Evolutionary conservation across 2,329 filamentous ascomycete genomes (phyloP).

Genomic region (Sordariomycetes sp.): DNA sequence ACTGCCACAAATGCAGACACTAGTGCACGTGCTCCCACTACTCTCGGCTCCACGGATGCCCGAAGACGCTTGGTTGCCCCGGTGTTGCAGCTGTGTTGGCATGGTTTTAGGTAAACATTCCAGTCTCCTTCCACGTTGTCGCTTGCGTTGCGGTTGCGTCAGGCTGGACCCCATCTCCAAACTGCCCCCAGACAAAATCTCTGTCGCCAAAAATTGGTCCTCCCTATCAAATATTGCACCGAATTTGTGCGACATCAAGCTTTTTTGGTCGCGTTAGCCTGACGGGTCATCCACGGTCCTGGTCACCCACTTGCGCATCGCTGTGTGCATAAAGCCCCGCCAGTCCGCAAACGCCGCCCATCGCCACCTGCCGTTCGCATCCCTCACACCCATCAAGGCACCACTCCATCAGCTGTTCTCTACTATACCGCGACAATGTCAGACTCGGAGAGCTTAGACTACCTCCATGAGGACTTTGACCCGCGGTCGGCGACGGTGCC

Average conservation of each 20-base stretch:
- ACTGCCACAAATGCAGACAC: not conserved
- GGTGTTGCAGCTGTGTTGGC: not conserved
- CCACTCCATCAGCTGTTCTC: not conserved
- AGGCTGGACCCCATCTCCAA: not conserved
- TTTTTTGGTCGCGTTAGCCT: not conserved
- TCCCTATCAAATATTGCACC: not conserved
- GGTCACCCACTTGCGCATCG: not conserved
- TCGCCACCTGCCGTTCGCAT: not conserved
- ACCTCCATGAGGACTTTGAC: conserved; percentile 80
- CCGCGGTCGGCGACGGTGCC: conserved; percentile 73
- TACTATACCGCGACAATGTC: conserved; percentile 31
- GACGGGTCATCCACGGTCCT: not conserved
- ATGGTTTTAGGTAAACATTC: conserved; percentile 4
- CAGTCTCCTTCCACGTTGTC: too few relatives aligned
- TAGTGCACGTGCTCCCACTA: conserved; percentile 1
- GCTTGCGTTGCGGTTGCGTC: conserved; percentile 3
- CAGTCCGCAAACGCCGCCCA: not conserved
- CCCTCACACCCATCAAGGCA: not conserved
- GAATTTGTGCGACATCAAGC: not conserved
- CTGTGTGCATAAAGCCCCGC: not conserved
- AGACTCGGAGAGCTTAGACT: conserved; percentile 57
- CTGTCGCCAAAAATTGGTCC: not conserved
- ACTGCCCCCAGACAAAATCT: not conserved
- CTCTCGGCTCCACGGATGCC: too few relatives aligned
- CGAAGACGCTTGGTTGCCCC: not conserved